Conservation (phyloP, 2,329 filamentous ascomycete genomes). For the Xylariaceae sp. region DNA sequence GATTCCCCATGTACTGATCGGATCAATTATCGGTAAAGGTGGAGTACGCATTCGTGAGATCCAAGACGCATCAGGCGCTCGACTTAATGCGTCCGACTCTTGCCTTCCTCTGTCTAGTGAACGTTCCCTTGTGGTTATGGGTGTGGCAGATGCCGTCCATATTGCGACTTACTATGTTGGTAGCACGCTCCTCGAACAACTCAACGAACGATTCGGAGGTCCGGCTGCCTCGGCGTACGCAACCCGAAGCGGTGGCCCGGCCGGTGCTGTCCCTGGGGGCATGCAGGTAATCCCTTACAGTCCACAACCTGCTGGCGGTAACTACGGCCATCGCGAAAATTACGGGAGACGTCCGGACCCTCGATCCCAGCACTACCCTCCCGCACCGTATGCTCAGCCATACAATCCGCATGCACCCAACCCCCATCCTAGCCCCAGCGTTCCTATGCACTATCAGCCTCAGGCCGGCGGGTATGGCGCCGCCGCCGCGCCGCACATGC, state of each 20-base stretch:
- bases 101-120: conserved; percentile 95
- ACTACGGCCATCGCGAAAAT: conserved; percentile 89
- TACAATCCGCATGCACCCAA: conserved; percentile 70
- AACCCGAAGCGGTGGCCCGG: conserved; percentile 89
- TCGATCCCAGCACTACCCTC: conserved; percentile 76
- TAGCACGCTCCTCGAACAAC: conserved; percentile 95
- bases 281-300: conserved; percentile 99
- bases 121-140: conserved; percentile 96
- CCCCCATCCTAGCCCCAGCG: conserved; percentile 65
- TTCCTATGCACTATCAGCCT: conserved; percentile 81
- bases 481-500: conserved; percentile 78
- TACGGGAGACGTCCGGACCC: conserved; percentile 77
- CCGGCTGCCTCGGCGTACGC: conserved; percentile 98
- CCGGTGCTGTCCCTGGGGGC: conserved; percentile 91
- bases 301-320: conserved; percentile 89
- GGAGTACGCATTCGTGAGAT: conserved; percentile 97
- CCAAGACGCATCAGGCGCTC: conserved; percentile 94
- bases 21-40: conserved; percentile 97
- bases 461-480: conserved; percentile 80
- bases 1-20: conserved; percentile 95
- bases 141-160: conserved; percentile 96
- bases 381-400: conserved; percentile 76
- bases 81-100: conserved; percentile 94
- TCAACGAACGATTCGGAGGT: conserved; percentile 95
- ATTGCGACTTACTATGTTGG: conserved; percentile 99